A percentile compares a stretch with the other conserved stretches of the same genome.
phyloP scores from a whole-genome alignment of 2,329 filamentous ascomycete species.

The Tolypocladium ovalisporum region DNA sequence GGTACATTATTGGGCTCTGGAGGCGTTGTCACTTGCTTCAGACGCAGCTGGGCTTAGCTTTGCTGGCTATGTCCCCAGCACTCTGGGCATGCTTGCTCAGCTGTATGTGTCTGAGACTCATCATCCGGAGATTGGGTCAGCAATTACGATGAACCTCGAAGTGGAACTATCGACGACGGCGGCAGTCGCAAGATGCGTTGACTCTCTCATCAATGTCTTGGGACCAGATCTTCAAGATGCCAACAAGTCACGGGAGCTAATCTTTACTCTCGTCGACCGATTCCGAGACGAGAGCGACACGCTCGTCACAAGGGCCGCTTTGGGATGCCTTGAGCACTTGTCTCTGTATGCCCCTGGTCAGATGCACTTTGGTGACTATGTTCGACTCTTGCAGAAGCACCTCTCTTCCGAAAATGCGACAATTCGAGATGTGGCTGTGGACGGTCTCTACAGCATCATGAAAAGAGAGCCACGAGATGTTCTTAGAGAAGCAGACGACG shows the following conservation, averaged over 20 bases:
- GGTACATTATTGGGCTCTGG: conserved; percentile 93
- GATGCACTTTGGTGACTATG: conserved; percentile 75
- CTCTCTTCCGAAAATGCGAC: conserved; percentile 58
- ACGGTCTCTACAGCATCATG: conserved; percentile 91
- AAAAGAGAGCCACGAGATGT: conserved; percentile 81
- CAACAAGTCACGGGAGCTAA: conserved; percentile 81
- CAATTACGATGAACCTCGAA: conserved; percentile 83
- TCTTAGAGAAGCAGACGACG: conserved; percentile 60
- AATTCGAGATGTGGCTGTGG: conserved; percentile 70
- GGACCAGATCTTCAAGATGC: conserved; percentile 92
- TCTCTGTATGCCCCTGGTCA: conserved; percentile 84
- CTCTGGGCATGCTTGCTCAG: conserved; percentile 87
- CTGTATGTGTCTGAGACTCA: conserved; percentile 88
- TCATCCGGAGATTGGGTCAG: conserved; percentile 68
- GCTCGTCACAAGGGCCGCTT: conserved; percentile 62
- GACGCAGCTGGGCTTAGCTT: conserved; percentile 91
- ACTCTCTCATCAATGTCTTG: conserved; percentile 93
- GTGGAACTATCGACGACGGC: conserved; percentile 72
- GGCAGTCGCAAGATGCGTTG: conserved; percentile 76
- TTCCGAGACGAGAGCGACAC: conserved; percentile 67
- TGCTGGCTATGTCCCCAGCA: conserved; percentile 79
- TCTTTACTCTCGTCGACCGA: conserved; percentile 73
- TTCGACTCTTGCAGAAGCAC: conserved; percentile 69
- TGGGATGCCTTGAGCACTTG: conserved; percentile 80
- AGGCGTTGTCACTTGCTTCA: conserved; percentile 74